These are phyloP conservation scores for Leptographium procerum DNA, from an alignment of 2,329 filamentous ascomycete genomes.

Conservation along the genomic window DNA sequence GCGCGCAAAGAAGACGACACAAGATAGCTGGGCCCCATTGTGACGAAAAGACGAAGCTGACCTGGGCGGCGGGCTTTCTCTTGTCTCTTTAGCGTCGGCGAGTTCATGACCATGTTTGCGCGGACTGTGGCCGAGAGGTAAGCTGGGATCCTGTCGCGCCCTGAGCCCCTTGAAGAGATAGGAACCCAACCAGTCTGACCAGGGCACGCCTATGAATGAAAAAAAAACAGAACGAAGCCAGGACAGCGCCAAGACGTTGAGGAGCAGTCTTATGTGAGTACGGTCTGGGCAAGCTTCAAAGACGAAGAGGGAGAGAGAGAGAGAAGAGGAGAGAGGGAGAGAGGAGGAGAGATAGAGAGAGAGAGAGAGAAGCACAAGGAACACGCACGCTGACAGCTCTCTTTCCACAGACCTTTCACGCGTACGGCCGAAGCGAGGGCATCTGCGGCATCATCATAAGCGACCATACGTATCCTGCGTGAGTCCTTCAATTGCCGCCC, in stretches of 20 bases:
- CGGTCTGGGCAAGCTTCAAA: too few relatives aligned
- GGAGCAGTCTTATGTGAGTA: conserved; percentile 43
- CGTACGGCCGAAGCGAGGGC: conserved; percentile 63
- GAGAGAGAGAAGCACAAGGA: not conserved
- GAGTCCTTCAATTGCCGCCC: too few relatives aligned
- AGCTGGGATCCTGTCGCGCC: not conserved
- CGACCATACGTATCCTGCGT: conserved; percentile 58
- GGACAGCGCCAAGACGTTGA: conserved; percentile 82
- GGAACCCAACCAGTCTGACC: not conserved
- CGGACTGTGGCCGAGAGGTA: conserved; percentile 73
- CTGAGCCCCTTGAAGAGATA: not conserved
- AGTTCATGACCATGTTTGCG: conserved; percentile 64
- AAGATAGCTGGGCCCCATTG: too few relatives aligned
- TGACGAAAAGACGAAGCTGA: not conserved
- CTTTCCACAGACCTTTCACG: conserved; percentile 40
- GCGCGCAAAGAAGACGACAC: conserved; percentile 4
- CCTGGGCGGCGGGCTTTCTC: conserved; percentile 1
- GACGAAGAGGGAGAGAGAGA: too few relatives aligned
- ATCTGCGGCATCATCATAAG: conserved; percentile 68
- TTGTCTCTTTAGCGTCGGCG: conserved; percentile 15
- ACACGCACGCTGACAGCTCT: not conserved
- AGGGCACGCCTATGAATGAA: too few relatives aligned
- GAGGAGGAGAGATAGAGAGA: not conserved
- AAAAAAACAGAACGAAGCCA: conserved; percentile 41
- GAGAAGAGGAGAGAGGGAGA: not conserved